A percentile compares a stretch with the other conserved stretches of the same genome.
Conservation (phyloP, 805 yeast species). For the Saccharomycopsis lassenensis region DNA sequence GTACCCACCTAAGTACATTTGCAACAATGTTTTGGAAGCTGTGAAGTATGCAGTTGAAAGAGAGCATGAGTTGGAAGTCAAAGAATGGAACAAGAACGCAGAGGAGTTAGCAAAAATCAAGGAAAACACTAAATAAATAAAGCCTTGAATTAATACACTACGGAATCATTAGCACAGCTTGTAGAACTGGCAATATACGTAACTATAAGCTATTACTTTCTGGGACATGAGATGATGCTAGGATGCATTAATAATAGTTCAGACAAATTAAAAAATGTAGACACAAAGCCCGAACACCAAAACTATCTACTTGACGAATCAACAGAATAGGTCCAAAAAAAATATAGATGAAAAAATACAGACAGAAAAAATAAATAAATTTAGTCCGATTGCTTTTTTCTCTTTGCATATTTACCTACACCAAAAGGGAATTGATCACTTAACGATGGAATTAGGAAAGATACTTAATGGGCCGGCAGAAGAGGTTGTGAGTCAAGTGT, state of each 20-base stretch:
- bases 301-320: not conserved
- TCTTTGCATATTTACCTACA: conserved; percentile 18
- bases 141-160: too few relatives aligned
- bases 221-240: too few relatives aligned
- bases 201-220: too few relatives aligned
- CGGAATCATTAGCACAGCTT: too few relatives aligned
- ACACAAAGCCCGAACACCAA: not conserved
- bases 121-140: not conserved
- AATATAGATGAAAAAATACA: too few relatives aligned
- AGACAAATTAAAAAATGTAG: not conserved
- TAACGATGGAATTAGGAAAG: conserved; percentile 65
- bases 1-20: conserved; percentile 64
- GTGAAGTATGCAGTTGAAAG: conserved; percentile 76
- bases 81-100: conserved; percentile 49
- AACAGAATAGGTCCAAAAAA: too few relatives aligned
- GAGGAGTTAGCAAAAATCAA: conserved; percentile 14
- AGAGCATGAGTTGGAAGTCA: conserved; percentile 61
- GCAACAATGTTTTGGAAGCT: conserved; percentile 70
- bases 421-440: conserved; percentile 25
- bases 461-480: conserved; percentile 79
- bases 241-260: too few relatives aligned
- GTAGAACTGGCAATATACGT: too few relatives aligned
- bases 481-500: conserved; percentile 31
- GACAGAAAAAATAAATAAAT: too few relatives aligned
- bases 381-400: too few relatives aligned